Conservation (phyloP, 2,329 filamentous ascomycete genomes). For the Fusarium pininemorale region DNA sequence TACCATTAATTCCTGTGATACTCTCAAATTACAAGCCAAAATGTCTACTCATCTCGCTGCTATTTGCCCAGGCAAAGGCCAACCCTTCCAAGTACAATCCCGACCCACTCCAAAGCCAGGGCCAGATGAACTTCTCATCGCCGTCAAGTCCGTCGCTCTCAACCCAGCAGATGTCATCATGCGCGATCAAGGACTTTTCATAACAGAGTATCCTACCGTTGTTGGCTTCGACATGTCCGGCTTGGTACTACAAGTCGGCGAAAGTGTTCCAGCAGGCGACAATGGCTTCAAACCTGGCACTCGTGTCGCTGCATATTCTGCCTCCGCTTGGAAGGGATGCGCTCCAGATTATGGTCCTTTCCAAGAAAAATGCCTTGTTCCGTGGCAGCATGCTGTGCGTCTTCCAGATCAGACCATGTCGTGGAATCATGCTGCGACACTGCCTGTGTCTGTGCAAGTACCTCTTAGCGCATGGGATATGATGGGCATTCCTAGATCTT, state of each 20-base stretch:
- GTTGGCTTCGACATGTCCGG: constrained; percentile 56
- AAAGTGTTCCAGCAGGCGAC: constrained; percentile 46
- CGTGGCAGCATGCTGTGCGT: constrained; percentile 51
- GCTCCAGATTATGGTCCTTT: constrained; percentile 58
- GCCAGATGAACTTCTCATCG: constrained; percentile 57
- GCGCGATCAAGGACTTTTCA: constrained; percentile 54
- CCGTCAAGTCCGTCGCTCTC: constrained; percentile 57
- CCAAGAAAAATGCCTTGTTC: constrained; percentile 54
- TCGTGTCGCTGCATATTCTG: constrained; percentile 51
- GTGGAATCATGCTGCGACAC: constrained; percentile 52
- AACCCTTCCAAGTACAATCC: constrained; percentile 49
- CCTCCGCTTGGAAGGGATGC: constrained; percentile 53
- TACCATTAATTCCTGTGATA: neutral
- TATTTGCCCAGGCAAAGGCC: constrained; percentile 46
- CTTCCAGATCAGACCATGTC: constrained; percentile 47
- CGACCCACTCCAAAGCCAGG: constrained; percentile 57
- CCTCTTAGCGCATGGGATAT: constrained; percentile 51
- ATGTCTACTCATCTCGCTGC: constrained; percentile 55
- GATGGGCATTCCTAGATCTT: constrained; percentile 46
- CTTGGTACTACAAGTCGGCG: constrained; percentile 53
- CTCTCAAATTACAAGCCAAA: neutral
- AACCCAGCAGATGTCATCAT: constrained; percentile 57
- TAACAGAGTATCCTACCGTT: constrained; percentile 53
- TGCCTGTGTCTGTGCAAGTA: constrained; percentile 51
- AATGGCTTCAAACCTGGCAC: constrained; percentile 46